These are phyloP conservation scores for Apiotrichum sp. DNA, from an alignment of 1,284 basidiomycete genomes.

Conservation along the genomic window DNA sequence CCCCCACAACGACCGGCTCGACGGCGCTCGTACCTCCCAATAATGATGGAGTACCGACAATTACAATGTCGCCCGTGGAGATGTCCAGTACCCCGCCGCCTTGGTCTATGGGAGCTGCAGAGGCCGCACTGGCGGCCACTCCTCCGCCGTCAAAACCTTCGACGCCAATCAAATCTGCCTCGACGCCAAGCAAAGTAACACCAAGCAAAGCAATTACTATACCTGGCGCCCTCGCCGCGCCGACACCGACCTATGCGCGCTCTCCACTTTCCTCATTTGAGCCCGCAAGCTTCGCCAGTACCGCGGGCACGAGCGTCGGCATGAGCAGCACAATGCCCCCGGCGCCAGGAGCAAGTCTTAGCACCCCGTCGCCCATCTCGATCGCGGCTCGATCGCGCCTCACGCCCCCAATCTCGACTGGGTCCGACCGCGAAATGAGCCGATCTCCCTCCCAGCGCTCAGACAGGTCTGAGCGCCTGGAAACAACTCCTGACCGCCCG, in stretches of 20 bases:
- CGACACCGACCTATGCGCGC: neutral
- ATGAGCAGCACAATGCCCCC: neutral
- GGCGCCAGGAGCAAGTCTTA: too few species aligned
- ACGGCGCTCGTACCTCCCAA: slow-evolving; percentile 5
- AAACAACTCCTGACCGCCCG: neutral
- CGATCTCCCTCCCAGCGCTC: slow-evolving; percentile 2
- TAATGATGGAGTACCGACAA: neutral
- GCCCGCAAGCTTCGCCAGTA: neutral
- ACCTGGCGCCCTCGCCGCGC: neutral
- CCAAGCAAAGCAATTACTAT: neutral
- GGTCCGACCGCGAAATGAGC: neutral
- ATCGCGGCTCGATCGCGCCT: neutral
- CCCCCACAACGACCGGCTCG: neutral
- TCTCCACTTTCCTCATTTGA: neutral
- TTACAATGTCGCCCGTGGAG: neutral
- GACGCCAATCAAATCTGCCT: neutral
- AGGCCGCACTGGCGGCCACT: neutral
- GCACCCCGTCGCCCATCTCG: neutral
- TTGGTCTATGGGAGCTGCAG: neutral
- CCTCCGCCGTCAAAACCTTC: neutral
- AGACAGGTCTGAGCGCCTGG: neutral
- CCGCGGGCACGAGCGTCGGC: neutral
- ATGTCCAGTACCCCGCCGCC: neutral
- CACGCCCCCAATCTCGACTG: neutral
- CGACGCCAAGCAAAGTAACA: neutral